Conservation (phyloP, 495 filamentous ascomycete species). For the Hypoxylon fragiforme region DNA sequence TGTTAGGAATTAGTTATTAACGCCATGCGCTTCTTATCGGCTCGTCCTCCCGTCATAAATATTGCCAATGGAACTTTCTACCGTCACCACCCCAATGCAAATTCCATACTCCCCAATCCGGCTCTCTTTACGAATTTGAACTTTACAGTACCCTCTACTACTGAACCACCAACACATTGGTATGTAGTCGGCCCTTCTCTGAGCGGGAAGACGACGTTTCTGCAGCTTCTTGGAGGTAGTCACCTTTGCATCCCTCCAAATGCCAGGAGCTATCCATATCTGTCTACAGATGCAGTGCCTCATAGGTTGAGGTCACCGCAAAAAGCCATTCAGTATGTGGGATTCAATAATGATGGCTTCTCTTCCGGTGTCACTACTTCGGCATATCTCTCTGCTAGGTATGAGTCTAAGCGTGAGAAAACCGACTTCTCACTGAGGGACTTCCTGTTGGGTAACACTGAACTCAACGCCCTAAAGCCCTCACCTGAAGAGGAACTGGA, state of each 20-base stretch:
- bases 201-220: slow-evolving; percentile 72
- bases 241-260: slow-evolving; percentile 71
- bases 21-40: slow-evolving; percentile 40
- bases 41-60: slow-evolving; percentile 62
- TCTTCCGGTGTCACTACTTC: slow-evolving; percentile 54
- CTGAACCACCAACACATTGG: slow-evolving; percentile 61
- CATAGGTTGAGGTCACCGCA: slow-evolving; percentile 55
- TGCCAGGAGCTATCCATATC: slow-evolving; percentile 75
- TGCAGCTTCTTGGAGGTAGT: slow-evolving; percentile 73
- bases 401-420: slow-evolving; percentile 83
- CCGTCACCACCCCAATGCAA: slow-evolving; percentile 67
- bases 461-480: slow-evolving; percentile 60
- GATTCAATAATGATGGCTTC: slow-evolving; percentile 68
- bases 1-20: slow-evolving; percentile 28
- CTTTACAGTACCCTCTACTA: slow-evolving; percentile 63
- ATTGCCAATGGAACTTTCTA: slow-evolving; percentile 82
- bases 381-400: slow-evolving; percentile 86
- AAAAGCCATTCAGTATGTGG: slow-evolving; percentile 78
- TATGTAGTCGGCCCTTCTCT: slow-evolving; percentile 73
- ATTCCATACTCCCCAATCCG: slow-evolving; percentile 52
- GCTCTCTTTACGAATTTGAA: slow-evolving; percentile 69
- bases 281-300: slow-evolving; percentile 64
- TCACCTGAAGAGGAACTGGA: slow-evolving; percentile 57
- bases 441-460: slow-evolving; percentile 75
- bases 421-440: slow-evolving; percentile 83